Evolutionary conservation across 1,139 yeast genomes (phyloP).

Genomic region (Magnusiomyces tetraspermus): DNA sequence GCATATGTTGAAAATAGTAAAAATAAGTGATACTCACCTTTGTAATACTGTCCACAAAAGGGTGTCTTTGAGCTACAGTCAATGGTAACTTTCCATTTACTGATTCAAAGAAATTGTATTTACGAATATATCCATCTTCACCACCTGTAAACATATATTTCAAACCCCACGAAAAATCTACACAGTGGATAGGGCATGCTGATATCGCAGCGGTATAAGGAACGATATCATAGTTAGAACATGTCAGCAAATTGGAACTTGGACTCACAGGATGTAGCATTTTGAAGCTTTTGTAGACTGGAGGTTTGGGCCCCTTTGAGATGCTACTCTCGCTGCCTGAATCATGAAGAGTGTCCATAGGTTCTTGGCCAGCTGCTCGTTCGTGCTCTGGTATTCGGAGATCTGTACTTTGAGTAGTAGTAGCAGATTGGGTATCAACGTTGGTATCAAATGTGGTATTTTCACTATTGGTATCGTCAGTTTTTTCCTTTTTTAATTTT

Average conservation of each 20-base stretch:
- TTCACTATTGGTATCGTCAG: too few relatives aligned
- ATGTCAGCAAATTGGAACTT: conserved; percentile 13
- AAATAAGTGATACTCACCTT: conserved; percentile 25
- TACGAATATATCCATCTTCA: conserved; percentile 87
- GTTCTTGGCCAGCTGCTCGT: neutral
- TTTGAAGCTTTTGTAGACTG: conserved; percentile 15
- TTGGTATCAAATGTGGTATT: too few relatives aligned
- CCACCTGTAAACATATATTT: conserved; percentile 93
- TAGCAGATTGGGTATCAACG: neutral
- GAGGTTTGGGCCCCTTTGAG: neutral
- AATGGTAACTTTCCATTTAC: conserved; percentile 84
- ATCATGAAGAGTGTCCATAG: neutral
- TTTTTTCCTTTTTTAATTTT: neutral
- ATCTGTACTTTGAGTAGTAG: neutral
- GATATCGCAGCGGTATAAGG: conserved; percentile 38
- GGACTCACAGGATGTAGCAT: conserved; percentile 21
- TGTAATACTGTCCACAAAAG: conserved; percentile 73
- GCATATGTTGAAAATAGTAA: too few relatives aligned
- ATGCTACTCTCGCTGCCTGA: neutral
- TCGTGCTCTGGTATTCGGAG: neutral
- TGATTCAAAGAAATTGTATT: conserved; percentile 77
- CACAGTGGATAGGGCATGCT: conserved; percentile 47
- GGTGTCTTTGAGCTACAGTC: conserved; percentile 87
- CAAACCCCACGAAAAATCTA: conserved; percentile 73
- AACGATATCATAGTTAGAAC: conserved; percentile 33